These are phyloP conservation scores for Neurospora sp. DNA, from an alignment of 495 filamentous ascomycete species.

Conservation along the genomic window DNA sequence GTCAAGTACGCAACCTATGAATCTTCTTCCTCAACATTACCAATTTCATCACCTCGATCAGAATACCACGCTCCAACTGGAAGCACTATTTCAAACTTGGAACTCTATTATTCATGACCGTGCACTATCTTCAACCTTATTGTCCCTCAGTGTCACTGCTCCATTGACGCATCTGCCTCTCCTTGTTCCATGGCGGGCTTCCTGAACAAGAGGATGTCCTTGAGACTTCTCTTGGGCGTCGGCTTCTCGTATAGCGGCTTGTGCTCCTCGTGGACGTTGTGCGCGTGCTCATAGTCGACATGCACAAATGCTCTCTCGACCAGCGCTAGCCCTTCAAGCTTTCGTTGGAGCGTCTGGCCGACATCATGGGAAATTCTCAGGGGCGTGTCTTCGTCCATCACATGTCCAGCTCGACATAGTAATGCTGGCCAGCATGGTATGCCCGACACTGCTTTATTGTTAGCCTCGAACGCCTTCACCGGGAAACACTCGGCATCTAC, in stretches of 20 bases:
- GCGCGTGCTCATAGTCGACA: conserved; percentile 42
- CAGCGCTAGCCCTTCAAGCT: conserved; percentile 43
- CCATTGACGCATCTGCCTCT: background rate
- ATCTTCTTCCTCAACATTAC: background rate
- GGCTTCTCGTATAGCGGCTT: conserved; percentile 40
- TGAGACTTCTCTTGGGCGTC: conserved; percentile 20
- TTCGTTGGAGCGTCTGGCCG: conserved; percentile 41
- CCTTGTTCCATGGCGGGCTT: conserved; percentile 21
- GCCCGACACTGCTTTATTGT: conserved; percentile 29
- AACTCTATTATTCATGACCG: background rate
- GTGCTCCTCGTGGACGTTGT: conserved; percentile 43
- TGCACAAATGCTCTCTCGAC: conserved; percentile 49
- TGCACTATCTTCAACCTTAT: background rate
- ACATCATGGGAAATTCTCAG: conserved; percentile 46
- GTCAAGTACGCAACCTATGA: background rate
- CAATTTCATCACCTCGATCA: background rate
- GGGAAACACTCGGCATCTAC: background rate
- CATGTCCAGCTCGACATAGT: conserved; percentile 50
- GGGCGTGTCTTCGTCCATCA: conserved; percentile 42
- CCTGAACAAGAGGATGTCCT: conserved; percentile 29
- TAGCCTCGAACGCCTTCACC: background rate
- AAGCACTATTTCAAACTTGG: background rate
- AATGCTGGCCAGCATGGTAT: conserved; percentile 46
- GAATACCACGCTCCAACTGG: background rate
- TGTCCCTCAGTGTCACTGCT: background rate